Evolutionary conservation across 192 early-diverging fungal genomes (phyloP).

Genomic region (Globomyces pollinis-pini): DNA sequence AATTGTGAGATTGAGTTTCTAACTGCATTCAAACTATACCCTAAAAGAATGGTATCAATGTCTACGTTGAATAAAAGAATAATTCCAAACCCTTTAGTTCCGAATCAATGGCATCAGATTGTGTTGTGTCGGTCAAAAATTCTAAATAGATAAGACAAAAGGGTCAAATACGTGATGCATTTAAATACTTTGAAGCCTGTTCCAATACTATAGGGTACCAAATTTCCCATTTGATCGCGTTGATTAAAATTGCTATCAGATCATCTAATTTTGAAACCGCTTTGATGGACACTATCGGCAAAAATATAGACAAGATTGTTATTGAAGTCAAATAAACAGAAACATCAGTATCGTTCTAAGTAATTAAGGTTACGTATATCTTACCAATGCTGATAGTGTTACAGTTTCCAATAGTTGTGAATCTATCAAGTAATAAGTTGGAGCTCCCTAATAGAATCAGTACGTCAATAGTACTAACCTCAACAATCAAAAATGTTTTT

Average conservation of each 20-base stretch:
- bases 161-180: too few relatives aligned
- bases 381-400: slow-evolving; percentile 4
- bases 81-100: too few relatives aligned
- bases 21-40: background rate
- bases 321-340: background rate
- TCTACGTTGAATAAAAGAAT: too few relatives aligned
- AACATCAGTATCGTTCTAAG: slow-evolving; percentile 8
- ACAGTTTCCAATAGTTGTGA: slow-evolving; percentile 3
- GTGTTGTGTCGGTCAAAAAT: too few relatives aligned
- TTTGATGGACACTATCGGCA: slow-evolving; percentile 10
- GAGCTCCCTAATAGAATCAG: slow-evolving; percentile 4
- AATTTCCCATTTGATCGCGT: slow-evolving; percentile 2
- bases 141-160: too few relatives aligned
- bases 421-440: slow-evolving; percentile 12
- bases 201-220: slow-evolving; percentile 6
- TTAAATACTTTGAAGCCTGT: background rate
- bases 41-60: background rate
- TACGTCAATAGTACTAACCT: background rate
- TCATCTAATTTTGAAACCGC: slow-evolving; percentile 1
- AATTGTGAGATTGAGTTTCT: slow-evolving; percentile 10
- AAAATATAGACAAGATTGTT: slow-evolving; percentile 10
- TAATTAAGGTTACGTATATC: background rate
- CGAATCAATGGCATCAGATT: too few relatives aligned
- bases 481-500: slow-evolving; percentile 7
- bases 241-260: background rate